Base-by-base conservation (phyloP, 2,329 filamentous ascomycete genomes). In the Colletotrichum karsti region DNA sequence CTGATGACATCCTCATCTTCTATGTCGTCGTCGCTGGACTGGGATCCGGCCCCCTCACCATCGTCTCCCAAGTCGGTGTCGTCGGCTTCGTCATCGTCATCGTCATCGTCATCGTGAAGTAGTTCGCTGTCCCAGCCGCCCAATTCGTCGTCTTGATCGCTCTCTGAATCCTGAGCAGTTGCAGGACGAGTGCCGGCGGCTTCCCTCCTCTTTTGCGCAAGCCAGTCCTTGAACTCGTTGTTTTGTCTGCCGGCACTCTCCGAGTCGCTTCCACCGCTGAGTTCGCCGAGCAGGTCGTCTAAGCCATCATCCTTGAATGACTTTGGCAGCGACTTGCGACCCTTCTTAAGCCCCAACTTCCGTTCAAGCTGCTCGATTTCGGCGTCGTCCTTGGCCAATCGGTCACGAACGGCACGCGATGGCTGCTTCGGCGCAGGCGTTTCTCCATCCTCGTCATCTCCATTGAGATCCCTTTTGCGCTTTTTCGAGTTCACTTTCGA, bases 331-430 rank as follows among this genome's bases (percentile, higher is more conserved):
- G 88, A 91, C 75, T 94, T 97, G 68, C 91, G 92, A 24, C 90
- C 89, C 75, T 91, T 93, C 71, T 87, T 90, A 35, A 98, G 86
- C 0, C 96, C 95, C 3, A 99, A 82, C 75, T 93, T 97, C 78
- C 91, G 94, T 81, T 99, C 96, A 33, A 98, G 83, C 3, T 90
- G 90, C 20, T 92, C 91, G 72, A 99, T 98, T 73, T 97, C 94
- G 2, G 90, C 93, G 74, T 98, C 94, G 66, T 99, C 95, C 69
- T 93, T 85, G 1, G 88, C 90, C 5, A 98, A 82, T 72, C 88
- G 89, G 4, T 91, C 87, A 74, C 86, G 88, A n/a, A 90, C 76
- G 20, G 71, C 71, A 53, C 62, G 66, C 12, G 66, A 56, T 13
- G 35, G 18, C 9, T 55, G 26, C 7, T 50, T 60, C 12, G 48